phyloP scores from a whole-genome alignment of 306 rosid genomes.

The Psophocarpus tetragonolobus region DNA sequence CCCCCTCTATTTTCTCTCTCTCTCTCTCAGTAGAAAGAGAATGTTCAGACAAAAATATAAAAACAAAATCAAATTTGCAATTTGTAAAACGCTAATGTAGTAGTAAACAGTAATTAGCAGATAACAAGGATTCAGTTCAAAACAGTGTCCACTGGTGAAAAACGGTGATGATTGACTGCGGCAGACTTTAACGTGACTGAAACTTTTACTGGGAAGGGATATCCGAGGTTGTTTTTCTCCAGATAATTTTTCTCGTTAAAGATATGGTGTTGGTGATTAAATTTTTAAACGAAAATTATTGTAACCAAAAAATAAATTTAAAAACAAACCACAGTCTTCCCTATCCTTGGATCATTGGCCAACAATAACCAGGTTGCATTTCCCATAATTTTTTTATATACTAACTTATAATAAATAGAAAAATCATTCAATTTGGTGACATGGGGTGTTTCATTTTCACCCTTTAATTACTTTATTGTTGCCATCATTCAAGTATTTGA shows the following conservation, averaged over 20 bases:
- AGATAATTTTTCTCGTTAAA: neutral
- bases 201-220: neutral
- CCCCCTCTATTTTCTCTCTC: constrained; percentile 58
- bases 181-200: constrained; percentile 28
- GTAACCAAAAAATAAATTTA: neutral
- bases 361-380: neutral
- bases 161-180: constrained; percentile 12
- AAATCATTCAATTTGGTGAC: neutral
- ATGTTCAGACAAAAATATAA: constrained; percentile 42
- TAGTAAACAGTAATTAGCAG: constrained; percentile 30
- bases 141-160: neutral
- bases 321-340: neutral
- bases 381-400: constrained; percentile 13
- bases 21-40: constrained; percentile 15
- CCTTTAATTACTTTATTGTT: neutral
- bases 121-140: constrained; percentile 13
- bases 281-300: neutral
- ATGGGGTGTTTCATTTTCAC: constrained; percentile 6
- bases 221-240: neutral
- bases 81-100: neutral
- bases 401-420: neutral
- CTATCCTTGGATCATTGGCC: neutral
- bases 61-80: constrained; percentile 21
- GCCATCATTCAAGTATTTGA: neutral
- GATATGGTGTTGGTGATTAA: neutral